Evolutionary conservation across 176 grass and related monocot species (phyloP).

Genomic region (Pharus latifolius): DNA sequence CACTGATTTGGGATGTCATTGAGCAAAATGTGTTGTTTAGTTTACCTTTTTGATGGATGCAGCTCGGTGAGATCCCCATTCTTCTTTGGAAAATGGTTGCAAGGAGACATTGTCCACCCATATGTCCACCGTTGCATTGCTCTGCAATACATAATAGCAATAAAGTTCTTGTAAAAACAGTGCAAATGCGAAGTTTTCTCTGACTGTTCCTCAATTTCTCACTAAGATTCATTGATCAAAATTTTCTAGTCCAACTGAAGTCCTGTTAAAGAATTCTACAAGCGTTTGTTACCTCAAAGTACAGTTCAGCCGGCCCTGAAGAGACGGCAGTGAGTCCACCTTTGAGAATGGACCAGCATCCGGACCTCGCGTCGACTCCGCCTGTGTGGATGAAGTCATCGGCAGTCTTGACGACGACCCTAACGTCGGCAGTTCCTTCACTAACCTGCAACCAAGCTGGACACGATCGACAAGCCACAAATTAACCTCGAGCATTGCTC

Average conservation of each 20-base stretch:
- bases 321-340: constrained; percentile 62
- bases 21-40: no score
- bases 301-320: constrained; percentile 47
- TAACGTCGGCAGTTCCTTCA: constrained; percentile 40
- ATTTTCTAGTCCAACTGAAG: neutral
- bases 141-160: constrained; percentile 29
- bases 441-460: constrained; percentile 74
- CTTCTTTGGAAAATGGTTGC: constrained; percentile 59
- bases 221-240: neutral
- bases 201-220: neutral
- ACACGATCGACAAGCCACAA: neutral
- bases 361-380: constrained; percentile 35
- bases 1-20: neutral
- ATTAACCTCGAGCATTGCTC: neutral
- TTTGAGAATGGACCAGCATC: constrained; percentile 91
- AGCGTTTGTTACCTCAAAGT: constrained; percentile 52
- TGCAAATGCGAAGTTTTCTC: neutral
- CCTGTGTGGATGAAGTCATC: constrained; percentile 43
- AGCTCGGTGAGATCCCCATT: constrained; percentile 63
- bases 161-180: constrained; percentile 1
- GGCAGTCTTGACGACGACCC: constrained; percentile 54
- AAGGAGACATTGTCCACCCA: constrained; percentile 85
- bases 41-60: constrained; percentile 38
- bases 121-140: constrained; percentile 42
- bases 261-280: neutral